Evolutionary conservation across 805 yeast genomes (phyloP).

Genomic region (Wickerhamiella cacticola): DNA sequence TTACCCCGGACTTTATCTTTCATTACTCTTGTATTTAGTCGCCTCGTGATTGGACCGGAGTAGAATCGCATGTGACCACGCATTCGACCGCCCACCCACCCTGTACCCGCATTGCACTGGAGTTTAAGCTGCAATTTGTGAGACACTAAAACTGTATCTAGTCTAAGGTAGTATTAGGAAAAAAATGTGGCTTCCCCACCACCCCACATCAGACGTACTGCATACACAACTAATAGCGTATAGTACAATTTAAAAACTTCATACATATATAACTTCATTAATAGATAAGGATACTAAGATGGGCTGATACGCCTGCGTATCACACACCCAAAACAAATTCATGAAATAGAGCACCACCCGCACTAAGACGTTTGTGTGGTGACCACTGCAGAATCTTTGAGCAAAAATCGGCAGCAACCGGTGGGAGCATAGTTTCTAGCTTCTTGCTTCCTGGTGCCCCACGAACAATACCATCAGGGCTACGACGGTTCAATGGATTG

Average conservation of each 20-base stretch:
- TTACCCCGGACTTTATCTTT: neutral
- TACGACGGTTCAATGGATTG: slow-evolving; percentile 22
- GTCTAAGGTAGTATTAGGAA: no score
- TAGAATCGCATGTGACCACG: neutral
- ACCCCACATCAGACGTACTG: no score
- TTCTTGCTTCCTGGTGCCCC: slow-evolving; percentile 19
- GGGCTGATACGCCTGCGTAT: slow-evolving; percentile 2
- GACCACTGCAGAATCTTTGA: slow-evolving; percentile 58
- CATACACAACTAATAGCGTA: no score
- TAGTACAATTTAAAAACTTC: no score
- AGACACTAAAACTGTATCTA: no score
- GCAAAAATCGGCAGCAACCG: slow-evolving; percentile 32
- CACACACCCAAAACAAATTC: slow-evolving; percentile 26
- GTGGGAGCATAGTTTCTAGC: slow-evolving; percentile 10
- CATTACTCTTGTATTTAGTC: neutral
- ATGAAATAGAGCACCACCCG: slow-evolving; percentile 31
- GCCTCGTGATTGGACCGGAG: neutral
- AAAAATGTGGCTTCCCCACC: no score
- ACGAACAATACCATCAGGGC: slow-evolving; percentile 17
- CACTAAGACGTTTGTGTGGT: slow-evolving; percentile 40
- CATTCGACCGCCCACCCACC: no score
- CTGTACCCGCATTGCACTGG: no score
- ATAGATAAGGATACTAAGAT: no score
- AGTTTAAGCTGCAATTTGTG: no score
- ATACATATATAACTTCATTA: no score